These are phyloP conservation scores for Crotalaria pallida DNA, from an alignment of 306 rosid species.

Conservation along the genomic window DNA sequence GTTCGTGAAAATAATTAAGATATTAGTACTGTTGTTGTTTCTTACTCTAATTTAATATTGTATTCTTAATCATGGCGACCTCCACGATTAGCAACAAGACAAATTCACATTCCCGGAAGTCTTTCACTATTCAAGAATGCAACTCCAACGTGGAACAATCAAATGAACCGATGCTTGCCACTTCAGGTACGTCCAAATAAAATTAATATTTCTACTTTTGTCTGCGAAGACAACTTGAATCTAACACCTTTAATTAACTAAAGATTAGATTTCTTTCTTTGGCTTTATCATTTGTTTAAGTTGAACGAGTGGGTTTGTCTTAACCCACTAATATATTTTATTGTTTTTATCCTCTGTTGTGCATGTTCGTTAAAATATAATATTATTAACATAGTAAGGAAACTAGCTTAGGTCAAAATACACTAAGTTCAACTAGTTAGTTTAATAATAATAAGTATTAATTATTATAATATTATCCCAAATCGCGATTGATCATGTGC, in stretches of 20 bases:
- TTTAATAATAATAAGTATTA: constrained; percentile 19
- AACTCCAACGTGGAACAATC: constrained; percentile 25
- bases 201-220: constrained; percentile 11
- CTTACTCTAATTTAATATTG: neutral
- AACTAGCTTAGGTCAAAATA: constrained; percentile 45
- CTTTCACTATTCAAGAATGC: constrained; percentile 21
- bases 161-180: constrained; percentile 18
- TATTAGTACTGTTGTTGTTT: neutral
- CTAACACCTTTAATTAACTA: constrained; percentile 21
- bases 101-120: constrained; percentile 32
- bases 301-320: constrained; percentile 36
- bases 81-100: constrained; percentile 28
- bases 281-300: constrained; percentile 28
- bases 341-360: constrained; percentile 25
- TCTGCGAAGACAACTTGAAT: constrained; percentile 26
- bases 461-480: constrained; percentile 14
- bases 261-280: constrained; percentile 24
- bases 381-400: neutral
- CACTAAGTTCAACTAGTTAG: constrained; percentile 21
- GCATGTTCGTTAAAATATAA: constrained; percentile 24
- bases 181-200: constrained; percentile 9
- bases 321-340: constrained; percentile 28
- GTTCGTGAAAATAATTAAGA: neutral
- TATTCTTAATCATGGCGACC: constrained; percentile 22
- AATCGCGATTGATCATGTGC: constrained; percentile 43